A percentile compares a stretch with the other conserved stretches of the same genome.
phyloP scores from a whole-genome alignment of 805 yeast species.

The Yarrowia hollandica region DNA sequence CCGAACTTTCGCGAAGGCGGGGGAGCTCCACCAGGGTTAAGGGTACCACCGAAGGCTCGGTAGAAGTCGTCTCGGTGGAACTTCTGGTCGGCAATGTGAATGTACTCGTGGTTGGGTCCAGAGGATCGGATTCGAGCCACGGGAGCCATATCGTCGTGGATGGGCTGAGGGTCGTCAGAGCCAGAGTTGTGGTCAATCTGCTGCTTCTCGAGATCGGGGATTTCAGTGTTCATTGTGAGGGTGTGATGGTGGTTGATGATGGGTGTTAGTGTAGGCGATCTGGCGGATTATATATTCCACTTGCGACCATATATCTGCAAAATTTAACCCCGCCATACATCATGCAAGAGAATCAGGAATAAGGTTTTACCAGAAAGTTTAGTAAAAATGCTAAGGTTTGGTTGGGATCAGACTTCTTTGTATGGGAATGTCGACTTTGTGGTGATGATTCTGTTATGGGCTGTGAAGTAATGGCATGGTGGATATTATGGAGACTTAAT shows the following conservation, averaged over 20 bases:
- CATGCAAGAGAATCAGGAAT: too few species aligned
- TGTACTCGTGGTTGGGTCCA: conserved; percentile 35
- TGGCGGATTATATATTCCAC: not conserved
- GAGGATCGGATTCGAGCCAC: conserved; percentile 33
- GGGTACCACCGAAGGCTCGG: conserved; percentile 62
- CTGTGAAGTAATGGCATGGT: too few species aligned
- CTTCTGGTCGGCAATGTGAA: conserved; percentile 46
- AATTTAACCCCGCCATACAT: conserved; percentile 28
- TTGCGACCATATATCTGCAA: not conserved
- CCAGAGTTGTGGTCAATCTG: conserved; percentile 27
- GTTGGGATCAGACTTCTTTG: not conserved
- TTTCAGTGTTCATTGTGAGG: conserved; percentile 7
- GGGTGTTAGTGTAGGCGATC: not conserved
- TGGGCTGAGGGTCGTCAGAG: conserved; percentile 17
- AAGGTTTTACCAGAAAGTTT: too few species aligned
- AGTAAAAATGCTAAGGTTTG: too few species aligned
- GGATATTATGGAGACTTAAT: too few species aligned
- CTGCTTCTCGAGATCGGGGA: conserved; percentile 26
- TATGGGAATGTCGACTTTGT: too few species aligned
- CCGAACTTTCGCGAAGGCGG: conserved; percentile 55
- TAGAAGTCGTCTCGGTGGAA: conserved; percentile 57
- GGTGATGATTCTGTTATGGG: too few species aligned
- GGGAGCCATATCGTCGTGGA: conserved; percentile 24
- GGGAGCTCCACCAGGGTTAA: conserved; percentile 50
- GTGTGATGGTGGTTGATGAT: not conserved